phyloP scores from a whole-genome alignment of 495 filamentous ascomycete species.

The Usnea hakonensis region DNA sequence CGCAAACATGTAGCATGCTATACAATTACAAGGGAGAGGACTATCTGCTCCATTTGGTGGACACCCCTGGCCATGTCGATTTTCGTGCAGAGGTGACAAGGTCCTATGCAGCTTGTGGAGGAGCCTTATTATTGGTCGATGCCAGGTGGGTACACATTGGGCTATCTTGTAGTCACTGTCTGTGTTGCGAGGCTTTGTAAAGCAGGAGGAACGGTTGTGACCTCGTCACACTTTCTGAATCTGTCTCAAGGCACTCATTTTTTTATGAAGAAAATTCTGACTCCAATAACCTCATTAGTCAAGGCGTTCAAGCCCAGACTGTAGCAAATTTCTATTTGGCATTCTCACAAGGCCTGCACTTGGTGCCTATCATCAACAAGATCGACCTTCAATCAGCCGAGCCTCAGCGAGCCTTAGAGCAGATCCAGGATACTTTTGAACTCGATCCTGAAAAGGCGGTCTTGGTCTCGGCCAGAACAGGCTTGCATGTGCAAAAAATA shows the following conservation, averaged over 20 bases:
- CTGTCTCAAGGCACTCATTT: not conserved
- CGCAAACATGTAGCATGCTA: constrained; percentile 96
- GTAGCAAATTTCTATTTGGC: constrained; percentile 98
- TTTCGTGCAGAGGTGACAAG: constrained; percentile 93
- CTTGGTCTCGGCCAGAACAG: constrained; percentile 88
- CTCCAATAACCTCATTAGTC: constrained; percentile 30
- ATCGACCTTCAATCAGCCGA: constrained; percentile 87
- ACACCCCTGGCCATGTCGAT: constrained; percentile 96
- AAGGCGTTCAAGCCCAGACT: constrained; percentile 89
- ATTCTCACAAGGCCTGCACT: constrained; percentile 77
- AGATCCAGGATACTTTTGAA: constrained; percentile 80
- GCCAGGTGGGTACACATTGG: constrained; percentile 33
- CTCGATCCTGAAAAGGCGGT: constrained; percentile 74
- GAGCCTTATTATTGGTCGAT: constrained; percentile 87
- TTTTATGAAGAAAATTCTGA: not conserved
- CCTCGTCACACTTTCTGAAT: not conserved
- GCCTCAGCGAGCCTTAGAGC: constrained; percentile 70
- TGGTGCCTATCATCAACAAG: constrained; percentile 95
- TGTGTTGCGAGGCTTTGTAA: constrained; percentile 19
- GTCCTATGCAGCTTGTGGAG: constrained; percentile 91
- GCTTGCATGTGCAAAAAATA: constrained; percentile 69
- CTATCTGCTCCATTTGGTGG: constrained; percentile 89
- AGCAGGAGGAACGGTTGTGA: not conserved
- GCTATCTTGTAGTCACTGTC: constrained; percentile 27
- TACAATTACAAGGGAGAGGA: constrained; percentile 80